phyloP scores from a whole-genome alignment of 352 stramenopile species.

The Lagenidium sp. region DNA sequence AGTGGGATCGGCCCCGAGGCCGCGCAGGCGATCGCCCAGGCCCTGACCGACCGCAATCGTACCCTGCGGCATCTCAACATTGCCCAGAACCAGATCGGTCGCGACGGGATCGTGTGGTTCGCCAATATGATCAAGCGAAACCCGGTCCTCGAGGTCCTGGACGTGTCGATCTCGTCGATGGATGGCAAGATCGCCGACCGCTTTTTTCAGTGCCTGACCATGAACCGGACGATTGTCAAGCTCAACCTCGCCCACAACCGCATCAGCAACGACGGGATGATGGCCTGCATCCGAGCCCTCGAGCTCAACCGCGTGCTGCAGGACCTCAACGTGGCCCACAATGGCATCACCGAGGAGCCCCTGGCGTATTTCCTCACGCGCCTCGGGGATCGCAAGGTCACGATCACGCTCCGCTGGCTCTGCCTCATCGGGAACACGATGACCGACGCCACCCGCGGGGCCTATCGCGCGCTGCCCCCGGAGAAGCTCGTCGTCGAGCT shows the following conservation, averaged over 20 bases:
- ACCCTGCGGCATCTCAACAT: conserved; percentile 45
- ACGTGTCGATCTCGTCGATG: conserved; percentile 52
- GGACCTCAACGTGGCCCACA: conserved; percentile 68
- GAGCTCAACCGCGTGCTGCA: conserved; percentile 40
- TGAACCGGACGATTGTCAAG: conserved; percentile 42
- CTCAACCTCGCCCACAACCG: conserved; percentile 57
- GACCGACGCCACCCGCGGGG: conserved; percentile 33
- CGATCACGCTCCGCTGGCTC: conserved; percentile 28
- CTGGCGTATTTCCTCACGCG: conserved; percentile 34
- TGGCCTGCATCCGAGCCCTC: conserved; percentile 44
- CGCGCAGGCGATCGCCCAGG: conserved; percentile 28
- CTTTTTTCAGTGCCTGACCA: conserved; percentile 59
- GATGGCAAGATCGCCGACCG: conserved; percentile 40
- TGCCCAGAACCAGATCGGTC: conserved; percentile 48
- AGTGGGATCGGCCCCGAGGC: conserved; percentile 38
- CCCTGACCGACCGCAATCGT: conserved; percentile 31
- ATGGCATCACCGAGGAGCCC: conserved; percentile 68
- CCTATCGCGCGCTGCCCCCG: conserved; percentile 18
- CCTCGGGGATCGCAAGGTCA: conserved; percentile 3
- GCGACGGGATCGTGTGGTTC: conserved; percentile 43
- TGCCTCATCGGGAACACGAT: conserved; percentile 53
- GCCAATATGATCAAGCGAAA: conserved; percentile 46
- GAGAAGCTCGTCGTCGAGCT: too few species aligned
- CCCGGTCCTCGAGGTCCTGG: conserved; percentile 33
- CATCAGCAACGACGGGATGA: conserved; percentile 63